Conservation (phyloP, 2,329 filamentous ascomycete species). For the Xylariaceae sp. region DNA sequence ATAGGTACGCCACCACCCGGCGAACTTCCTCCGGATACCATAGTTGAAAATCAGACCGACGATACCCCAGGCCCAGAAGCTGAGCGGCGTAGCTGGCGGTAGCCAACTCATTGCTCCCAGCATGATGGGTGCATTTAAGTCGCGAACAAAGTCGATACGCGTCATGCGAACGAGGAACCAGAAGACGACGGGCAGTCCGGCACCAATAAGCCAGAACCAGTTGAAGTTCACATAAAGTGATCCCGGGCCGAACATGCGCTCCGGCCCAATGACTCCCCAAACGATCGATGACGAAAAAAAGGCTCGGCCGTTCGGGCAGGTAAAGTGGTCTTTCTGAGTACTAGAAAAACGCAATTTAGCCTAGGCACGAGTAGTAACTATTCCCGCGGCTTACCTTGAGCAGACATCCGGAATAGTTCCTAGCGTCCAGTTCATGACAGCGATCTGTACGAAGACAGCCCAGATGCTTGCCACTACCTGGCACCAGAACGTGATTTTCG, state of each 20-base stretch:
- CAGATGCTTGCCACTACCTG: conserved; percentile 54
- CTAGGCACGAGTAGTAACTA: conserved; percentile 39
- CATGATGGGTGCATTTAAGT: conserved; percentile 59
- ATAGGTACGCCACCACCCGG: conserved; percentile 61
- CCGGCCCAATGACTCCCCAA: conserved; percentile 60
- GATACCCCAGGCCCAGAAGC: conserved; percentile 61
- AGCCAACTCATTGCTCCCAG: conserved; percentile 57
- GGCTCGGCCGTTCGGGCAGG: conserved; percentile 44
- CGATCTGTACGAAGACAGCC: conserved; percentile 51
- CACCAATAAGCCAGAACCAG: conserved; percentile 59
- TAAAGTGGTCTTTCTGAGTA: conserved; percentile 47
- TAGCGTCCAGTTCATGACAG: conserved; percentile 52
- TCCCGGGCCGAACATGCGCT: conserved; percentile 56
- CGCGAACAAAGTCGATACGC: conserved; percentile 47
- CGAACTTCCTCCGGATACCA: conserved; percentile 53
- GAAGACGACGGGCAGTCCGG: conserved; percentile 49
- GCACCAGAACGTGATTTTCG: conserved; percentile 51
- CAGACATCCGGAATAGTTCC: conserved; percentile 50
- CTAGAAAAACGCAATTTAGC: conserved; percentile 40
- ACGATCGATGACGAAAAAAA: conserved; percentile 58
- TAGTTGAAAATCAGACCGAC: conserved; percentile 63
- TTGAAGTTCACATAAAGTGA: conserved; percentile 54
- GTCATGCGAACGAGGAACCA: conserved; percentile 48
- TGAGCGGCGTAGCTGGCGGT: conserved; percentile 62
- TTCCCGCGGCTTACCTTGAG: conserved; percentile 32